Percentiles rank a stretch among this genome's conserved stretches.
Conservation (phyloP, 768 basidiomycete genomes). For the Tulasnella sp. region DNA sequence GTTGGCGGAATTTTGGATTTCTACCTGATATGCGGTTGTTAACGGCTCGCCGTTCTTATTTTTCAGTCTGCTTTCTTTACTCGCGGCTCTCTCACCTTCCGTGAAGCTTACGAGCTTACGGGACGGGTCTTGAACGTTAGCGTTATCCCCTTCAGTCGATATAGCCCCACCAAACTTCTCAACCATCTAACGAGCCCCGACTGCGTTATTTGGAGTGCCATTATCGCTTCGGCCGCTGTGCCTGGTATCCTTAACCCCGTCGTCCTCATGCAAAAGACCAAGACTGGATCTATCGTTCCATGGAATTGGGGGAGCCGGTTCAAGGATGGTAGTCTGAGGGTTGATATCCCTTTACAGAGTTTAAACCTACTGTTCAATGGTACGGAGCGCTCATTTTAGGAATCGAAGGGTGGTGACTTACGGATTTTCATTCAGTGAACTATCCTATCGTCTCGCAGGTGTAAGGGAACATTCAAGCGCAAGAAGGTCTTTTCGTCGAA, state of each 20-base stretch:
- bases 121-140: conserved; percentile 91
- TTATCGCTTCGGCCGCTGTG: conserved; percentile 23
- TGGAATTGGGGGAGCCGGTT: conserved; percentile 95
- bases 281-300: conserved; percentile 69
- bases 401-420: neutral
- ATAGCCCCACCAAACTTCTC: conserved; percentile 91
- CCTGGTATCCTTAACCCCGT: conserved; percentile 57
- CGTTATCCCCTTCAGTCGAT: conserved; percentile 81
- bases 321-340: conserved; percentile 86
- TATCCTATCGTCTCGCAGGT: conserved; percentile 92
- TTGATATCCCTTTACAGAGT: conserved; percentile 89
- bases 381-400: conserved; percentile 26
- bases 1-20: conserved; percentile 33
- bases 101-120: conserved; percentile 87
- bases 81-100: conserved; percentile 87
- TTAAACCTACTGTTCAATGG: conserved; percentile 87
- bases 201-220: conserved; percentile 42
- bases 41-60: neutral
- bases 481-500: too few species aligned
- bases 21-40: neutral
- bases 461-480: neutral
- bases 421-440: conserved; percentile 50
- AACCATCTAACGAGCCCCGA: conserved; percentile 97
- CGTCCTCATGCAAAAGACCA: conserved; percentile 85
- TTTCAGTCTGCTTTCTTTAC: conserved; percentile 79